phyloP scores from a whole-genome alignment of 495 filamentous ascomycete species.

The Penicillium samsonianum region DNA sequence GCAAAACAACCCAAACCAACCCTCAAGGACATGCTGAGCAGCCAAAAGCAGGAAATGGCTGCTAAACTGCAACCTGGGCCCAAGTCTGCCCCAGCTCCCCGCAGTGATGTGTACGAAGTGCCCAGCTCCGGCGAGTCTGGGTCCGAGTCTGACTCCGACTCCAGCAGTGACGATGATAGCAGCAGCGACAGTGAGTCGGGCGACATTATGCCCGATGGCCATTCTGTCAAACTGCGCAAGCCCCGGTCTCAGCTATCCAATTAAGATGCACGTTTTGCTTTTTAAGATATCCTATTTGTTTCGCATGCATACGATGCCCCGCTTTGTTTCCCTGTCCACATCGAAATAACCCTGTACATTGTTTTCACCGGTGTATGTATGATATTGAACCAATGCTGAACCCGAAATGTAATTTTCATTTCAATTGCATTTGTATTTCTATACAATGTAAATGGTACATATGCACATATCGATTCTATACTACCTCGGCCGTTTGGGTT shows the following conservation, averaged over 20 bases:
- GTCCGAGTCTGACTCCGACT: neutral
- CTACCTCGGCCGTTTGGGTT: neutral
- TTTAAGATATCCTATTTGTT: constrained; percentile 1
- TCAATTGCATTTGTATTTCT: neutral
- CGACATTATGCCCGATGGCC: constrained; percentile 19
- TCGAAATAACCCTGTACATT: neutral
- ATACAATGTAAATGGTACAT: neutral
- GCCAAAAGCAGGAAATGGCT: constrained; percentile 11
- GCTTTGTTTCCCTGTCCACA: neutral
- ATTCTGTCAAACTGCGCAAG: constrained; percentile 13
- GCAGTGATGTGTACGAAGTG: constrained; percentile 5
- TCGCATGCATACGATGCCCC: neutral
- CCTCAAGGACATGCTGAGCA: constrained; percentile 16
- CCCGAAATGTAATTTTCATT: neutral
- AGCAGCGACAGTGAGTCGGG: constrained; percentile 15
- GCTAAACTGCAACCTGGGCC: constrained; percentile 7
- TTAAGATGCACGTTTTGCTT: neutral
- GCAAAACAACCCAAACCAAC: constrained; percentile 1
- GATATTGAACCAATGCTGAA: constrained; percentile 1
- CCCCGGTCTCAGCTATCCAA: neutral
- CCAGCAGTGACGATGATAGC: constrained; percentile 14
- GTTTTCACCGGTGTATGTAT: neutral
- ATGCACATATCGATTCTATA: neutral
- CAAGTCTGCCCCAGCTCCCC: neutral
- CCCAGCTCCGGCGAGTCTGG: constrained; percentile 4